A percentile compares a stretch with the other conserved stretches of the same genome.
Conservation (phyloP, 2,329 filamentous ascomycete genomes). For the Claviceps fusiformis region DNA sequence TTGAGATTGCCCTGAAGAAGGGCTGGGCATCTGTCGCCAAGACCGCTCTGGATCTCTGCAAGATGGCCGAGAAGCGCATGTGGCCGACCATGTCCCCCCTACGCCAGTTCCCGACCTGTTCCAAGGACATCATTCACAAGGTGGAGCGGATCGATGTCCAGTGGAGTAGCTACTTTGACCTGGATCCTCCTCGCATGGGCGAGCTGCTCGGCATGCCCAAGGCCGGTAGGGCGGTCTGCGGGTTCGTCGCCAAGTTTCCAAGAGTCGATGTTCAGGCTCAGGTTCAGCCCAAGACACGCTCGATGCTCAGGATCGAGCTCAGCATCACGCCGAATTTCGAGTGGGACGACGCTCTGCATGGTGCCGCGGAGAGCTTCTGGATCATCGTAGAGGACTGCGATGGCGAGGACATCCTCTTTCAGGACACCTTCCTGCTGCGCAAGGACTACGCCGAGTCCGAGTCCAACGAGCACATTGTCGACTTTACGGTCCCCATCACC, state of each 20-base stretch:
- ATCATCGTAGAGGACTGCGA: constrained; percentile 95
- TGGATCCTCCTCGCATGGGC: constrained; percentile 92
- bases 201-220: constrained; percentile 85
- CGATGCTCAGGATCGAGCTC: constrained; percentile 79
- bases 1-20: constrained; percentile 95
- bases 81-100: constrained; percentile 98
- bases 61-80: constrained; percentile 99
- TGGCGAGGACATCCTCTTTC: constrained; percentile 87
- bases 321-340: constrained; percentile 89
- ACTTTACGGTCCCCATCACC: constrained; percentile 91
- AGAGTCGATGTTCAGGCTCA: constrained; percentile 85
- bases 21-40: constrained; percentile 91
- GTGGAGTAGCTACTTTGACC: constrained; percentile 88
- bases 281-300: constrained; percentile 87
- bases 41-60: constrained; percentile 85
- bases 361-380: constrained; percentile 86
- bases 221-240: constrained; percentile 73
- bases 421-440: constrained; percentile 85
- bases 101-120: constrained; percentile 73
- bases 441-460: constrained; percentile 78
- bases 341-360: constrained; percentile 86
- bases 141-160: constrained; percentile 89
- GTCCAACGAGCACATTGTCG: constrained; percentile 83
- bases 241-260: constrained; percentile 82
- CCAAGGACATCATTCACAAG: constrained; percentile 78